These are phyloP conservation scores for Ascochyta fabae DNA, from an alignment of 2,329 filamentous ascomycete species.

Conservation along the genomic window DNA sequence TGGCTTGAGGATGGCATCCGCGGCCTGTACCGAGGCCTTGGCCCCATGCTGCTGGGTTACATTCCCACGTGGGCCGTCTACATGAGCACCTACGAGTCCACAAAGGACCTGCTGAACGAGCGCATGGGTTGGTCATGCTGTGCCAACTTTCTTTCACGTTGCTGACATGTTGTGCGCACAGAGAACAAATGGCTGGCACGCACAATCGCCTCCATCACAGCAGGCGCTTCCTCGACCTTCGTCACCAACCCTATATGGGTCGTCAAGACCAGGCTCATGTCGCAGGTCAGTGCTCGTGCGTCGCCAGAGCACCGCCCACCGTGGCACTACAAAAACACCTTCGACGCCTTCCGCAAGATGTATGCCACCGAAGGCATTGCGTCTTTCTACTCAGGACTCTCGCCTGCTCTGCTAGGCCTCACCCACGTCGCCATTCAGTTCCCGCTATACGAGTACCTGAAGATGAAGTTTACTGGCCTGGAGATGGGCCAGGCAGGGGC, in stretches of 20 bases:
- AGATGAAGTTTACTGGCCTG: slow-evolving; percentile 85
- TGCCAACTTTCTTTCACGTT: not conserved
- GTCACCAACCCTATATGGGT: slow-evolving; percentile 99
- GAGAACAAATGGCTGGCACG: slow-evolving; percentile 80
- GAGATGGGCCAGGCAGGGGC: slow-evolving; percentile 77
- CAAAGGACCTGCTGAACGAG: slow-evolving; percentile 75
- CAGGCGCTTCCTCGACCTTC: slow-evolving; percentile 90
- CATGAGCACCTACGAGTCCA: slow-evolving; percentile 93
- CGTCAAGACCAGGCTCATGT: slow-evolving; percentile 98
- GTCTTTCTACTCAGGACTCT: slow-evolving; percentile 94
- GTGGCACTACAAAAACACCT: slow-evolving; percentile 89
- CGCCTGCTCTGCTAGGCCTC: slow-evolving; percentile 87
- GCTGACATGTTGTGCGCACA: slow-evolving; percentile 20
- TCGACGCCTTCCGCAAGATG: slow-evolving; percentile 95
- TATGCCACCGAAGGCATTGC: slow-evolving; percentile 85
- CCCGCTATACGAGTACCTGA: slow-evolving; percentile 92
- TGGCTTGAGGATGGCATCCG: slow-evolving; percentile 86
- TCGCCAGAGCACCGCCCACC: slow-evolving; percentile 66
- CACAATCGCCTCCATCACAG: slow-evolving; percentile 87
- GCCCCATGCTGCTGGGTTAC: slow-evolving; percentile 94
- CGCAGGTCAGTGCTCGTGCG: slow-evolving; percentile 72
- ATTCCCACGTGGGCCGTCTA: slow-evolving; percentile 98
- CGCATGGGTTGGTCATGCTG: slow-evolving; percentile 57
- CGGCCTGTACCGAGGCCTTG: slow-evolving; percentile 91
- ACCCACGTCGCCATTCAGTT: slow-evolving; percentile 98